Conservation (phyloP, 1,284 basidiomycete genomes). For the Leccinum solheimii region DNA sequence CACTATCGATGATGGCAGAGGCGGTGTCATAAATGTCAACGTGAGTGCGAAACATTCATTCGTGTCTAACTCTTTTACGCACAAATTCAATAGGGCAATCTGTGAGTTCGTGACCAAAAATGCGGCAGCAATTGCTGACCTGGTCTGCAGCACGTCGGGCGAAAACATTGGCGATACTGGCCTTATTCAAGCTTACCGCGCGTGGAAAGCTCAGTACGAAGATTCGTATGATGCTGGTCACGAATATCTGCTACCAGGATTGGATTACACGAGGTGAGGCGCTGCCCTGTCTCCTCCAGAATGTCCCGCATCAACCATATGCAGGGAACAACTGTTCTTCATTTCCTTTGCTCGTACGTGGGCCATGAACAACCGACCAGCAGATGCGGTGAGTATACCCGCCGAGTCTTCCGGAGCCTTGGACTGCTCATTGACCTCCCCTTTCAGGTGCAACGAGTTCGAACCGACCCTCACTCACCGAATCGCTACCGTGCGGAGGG, state of each 20-base stretch:
- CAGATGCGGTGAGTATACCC: conserved; percentile 19
- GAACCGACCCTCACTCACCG: conserved; percentile 89
- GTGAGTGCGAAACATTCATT: conserved; percentile 47
- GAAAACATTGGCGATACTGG: conserved; percentile 91
- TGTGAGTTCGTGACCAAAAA: conserved; percentile 44
- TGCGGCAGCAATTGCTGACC: conserved; percentile 5
- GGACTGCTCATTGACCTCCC: conserved; percentile 13
- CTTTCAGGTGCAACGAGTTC: conserved; percentile 68
- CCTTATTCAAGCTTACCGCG: conserved; percentile 82
- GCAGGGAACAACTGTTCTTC: conserved; percentile 88
- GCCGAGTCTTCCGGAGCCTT: background rate
- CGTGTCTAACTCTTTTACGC: background rate
- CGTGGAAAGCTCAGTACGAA: conserved; percentile 76
- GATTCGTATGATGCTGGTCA: conserved; percentile 53
- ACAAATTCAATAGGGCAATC: conserved; percentile 56
- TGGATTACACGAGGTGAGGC: conserved; percentile 67
- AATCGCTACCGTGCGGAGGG: conserved; percentile 78
- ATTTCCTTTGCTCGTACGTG: conserved; percentile 81
- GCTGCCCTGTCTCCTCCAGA: background rate
- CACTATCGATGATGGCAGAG: conserved; percentile 82
- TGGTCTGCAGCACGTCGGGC: conserved; percentile 65
- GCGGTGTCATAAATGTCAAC: conserved; percentile 82
- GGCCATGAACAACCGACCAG: conserved; percentile 75
- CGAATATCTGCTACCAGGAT: conserved; percentile 79
- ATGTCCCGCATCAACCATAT: background rate